Evolutionary conservation across 1,284 basidiomycete genomes (phyloP).

Genomic region (Prillingera fragicola): DNA sequence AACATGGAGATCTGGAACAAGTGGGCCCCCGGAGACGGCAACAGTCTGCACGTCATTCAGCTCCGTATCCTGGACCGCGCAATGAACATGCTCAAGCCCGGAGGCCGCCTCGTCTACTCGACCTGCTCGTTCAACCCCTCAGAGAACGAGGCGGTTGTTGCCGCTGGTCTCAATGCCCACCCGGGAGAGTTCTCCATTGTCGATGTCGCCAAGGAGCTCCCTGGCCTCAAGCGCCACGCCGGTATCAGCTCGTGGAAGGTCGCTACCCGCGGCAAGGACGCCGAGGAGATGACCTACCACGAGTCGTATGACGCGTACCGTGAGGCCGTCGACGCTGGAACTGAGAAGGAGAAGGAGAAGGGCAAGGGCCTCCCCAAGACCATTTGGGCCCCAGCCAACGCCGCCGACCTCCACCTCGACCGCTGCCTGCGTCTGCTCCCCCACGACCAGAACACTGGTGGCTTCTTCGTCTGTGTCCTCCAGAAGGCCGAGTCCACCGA

Average conservation of each 20-base stretch:
- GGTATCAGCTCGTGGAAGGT: conserved; percentile 74
- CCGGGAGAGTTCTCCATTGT: conserved; percentile 78
- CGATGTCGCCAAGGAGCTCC: conserved; percentile 67
- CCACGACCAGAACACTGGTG: conserved; percentile 93
- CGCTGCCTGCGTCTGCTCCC: conserved; percentile 83
- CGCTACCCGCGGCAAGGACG: conserved; percentile 28
- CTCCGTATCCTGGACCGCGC: conserved; percentile 85
- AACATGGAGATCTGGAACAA: conserved; percentile 92
- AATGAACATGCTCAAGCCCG: conserved; percentile 79
- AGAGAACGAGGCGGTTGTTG: conserved; percentile 95
- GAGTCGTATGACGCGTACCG: conserved; percentile 35
- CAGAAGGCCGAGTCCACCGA: conserved; percentile 49
- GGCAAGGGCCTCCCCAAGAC: conserved; percentile 57
- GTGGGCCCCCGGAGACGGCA: conserved; percentile 84
- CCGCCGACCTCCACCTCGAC: conserved; percentile 57
- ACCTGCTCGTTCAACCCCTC: conserved; percentile 97
- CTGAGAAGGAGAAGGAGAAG: conserved; percentile 38
- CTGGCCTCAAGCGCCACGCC: conserved; percentile 65
- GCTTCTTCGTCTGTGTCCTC: conserved; percentile 92
- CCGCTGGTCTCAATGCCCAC: conserved; percentile 68
- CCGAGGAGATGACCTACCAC: conserved; percentile 13
- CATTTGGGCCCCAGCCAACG: conserved; percentile 74
- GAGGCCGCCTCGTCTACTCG: conserved; percentile 92
- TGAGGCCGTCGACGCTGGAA: conserved; percentile 21
- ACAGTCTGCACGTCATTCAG: conserved; percentile 88